Evolutionary conservation across 2,329 filamentous ascomycete species (phyloP), one percentile per base, ranked within the genome.

Genomic region (Penicillium sp.): DNA sequence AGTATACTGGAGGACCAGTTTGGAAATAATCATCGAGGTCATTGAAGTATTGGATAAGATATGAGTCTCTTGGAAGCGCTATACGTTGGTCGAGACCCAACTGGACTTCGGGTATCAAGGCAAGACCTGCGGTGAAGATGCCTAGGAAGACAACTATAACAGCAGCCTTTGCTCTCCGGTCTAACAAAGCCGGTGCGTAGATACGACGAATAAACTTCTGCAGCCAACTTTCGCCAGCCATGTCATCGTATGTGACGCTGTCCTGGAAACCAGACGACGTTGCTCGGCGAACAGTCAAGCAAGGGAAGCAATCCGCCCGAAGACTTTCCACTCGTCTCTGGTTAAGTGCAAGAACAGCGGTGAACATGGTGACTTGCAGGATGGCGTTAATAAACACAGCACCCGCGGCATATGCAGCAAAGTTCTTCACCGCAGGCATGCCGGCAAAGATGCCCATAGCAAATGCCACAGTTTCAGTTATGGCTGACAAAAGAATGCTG

Each of bases 351-450:
- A 99, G 81, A 3, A 97, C 88, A 1, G 95, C 93, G 40, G 97
- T 83, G 68, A 99, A 99, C 85, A 97, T 93, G 0, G 95, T 99
- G 63, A 97, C 88, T 71, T 99, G 94, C 5, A 99, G 78, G n/a
- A 97, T 71, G 0, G 95, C 95, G 69, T 99, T 99, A 79, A 99
- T 93, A 65, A 97, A 87, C 11, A 99, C 94, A 11, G 94, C 94
- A 51, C 94, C 94, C 1, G 94, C 92, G 12, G 94, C 94, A 69
- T 99, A 99, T 2, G 93, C 87, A 16, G 94, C 95, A 74, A 99
- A 99, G 73, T 99, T 99, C 61, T 91, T 86, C 45, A 99, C 95
- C 1, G 94, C 94, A 16, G 95, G 94, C 94, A 99, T 99, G 49
- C 92, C 92, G 6, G 97, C 95, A 60, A 94, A 93, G 43, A 91